Base-by-base conservation (phyloP, 306 rosid species). In the Vigna radiata region DNA sequence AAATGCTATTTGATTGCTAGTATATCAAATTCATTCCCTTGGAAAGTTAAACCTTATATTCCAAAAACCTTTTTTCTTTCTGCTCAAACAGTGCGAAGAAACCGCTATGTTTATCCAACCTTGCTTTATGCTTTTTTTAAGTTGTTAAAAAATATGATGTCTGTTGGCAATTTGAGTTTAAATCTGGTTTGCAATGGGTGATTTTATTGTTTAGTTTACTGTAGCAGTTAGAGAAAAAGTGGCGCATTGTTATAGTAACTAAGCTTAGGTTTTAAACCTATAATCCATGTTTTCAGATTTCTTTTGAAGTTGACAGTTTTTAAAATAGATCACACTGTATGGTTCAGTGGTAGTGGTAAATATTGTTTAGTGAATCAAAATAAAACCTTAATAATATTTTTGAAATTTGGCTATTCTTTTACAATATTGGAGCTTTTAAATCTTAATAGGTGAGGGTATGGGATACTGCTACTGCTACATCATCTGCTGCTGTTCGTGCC, bases 391-490 rank as follows among this genome's bases (percentile, higher is more conserved):
- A 62, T 48, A 46, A 2, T 43, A 36, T 37, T 37, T n/a, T 29
- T 3, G 1, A 36, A 43, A 5, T 47, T 70, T 55, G 69, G 29
- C 33, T 79, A 64, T 72, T 25, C 18, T 60, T 68, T 79, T 43
- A 85, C 71, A 63, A 65, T 36, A 37, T 41, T 64, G 55, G 77
- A 31, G 15, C 76, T 70, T 69, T 16, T 80, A 23, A 36, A 37
- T 64, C 29, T 17, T 64, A 39, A 36, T 60, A 93, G 97, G 96
- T 91, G 72, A 87, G 91, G 86, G 89, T 93, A 78, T 93, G 98
- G 98, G 96, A 93, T 83, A 83, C 86, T 7, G 37, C 7, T 12
- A 6, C 54, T 2, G 80, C 89, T 69, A 41, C 87, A 61, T 82
- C 91, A 55, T 85, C 98, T 31, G 63, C 98, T 31, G 63, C 87